These are phyloP conservation scores for Tephrocybe rancida DNA, from an alignment of 768 basidiomycete genomes.

Conservation along the genomic window DNA sequence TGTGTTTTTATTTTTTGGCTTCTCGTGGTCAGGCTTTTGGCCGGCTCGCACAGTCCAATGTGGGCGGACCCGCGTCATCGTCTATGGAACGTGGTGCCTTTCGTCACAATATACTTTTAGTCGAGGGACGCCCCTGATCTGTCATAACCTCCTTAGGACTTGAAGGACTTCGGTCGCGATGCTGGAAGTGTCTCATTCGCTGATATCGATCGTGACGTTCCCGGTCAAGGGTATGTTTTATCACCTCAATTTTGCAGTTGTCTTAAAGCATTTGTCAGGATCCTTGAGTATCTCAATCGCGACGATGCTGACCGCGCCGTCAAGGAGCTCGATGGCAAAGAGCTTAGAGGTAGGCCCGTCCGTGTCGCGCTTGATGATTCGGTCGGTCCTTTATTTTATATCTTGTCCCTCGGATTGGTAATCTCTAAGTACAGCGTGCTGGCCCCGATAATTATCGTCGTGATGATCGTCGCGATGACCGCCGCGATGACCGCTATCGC, in stretches of 20 bases:
- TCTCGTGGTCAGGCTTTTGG: constrained; percentile 16
- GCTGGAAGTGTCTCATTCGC: constrained; percentile 93
- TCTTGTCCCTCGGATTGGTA: constrained; percentile 7
- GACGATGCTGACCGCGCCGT: constrained; percentile 96
- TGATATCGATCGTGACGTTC: constrained; percentile 87
- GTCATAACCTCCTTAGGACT: constrained; percentile 69
- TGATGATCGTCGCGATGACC: constrained; percentile 69
- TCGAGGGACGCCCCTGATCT: constrained; percentile 45
- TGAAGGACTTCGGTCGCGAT: constrained; percentile 97
- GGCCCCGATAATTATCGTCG: constrained; percentile 77
- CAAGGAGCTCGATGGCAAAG: constrained; percentile 81
- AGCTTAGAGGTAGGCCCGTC: constrained; percentile 83
- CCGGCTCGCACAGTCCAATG: constrained; percentile 12
- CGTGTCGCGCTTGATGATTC: constrained; percentile 68
- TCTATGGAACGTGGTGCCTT: constrained; percentile 22
- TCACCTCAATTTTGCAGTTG: neutral
- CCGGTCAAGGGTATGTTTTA: constrained; percentile 80
- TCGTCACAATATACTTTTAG: constrained; percentile 24
- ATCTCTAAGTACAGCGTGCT: constrained; percentile 47
- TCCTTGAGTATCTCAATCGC: constrained; percentile 87
- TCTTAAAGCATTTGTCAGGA: constrained; percentile 41
- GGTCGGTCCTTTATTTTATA: constrained; percentile 37
- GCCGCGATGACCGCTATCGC: constrained; percentile 58
- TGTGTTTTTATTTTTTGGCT: constrained; percentile 18
- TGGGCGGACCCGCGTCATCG: constrained; percentile 12